Conservation (phyloP, 164 flowering plant species). For the Litsea cubeba region DNA sequence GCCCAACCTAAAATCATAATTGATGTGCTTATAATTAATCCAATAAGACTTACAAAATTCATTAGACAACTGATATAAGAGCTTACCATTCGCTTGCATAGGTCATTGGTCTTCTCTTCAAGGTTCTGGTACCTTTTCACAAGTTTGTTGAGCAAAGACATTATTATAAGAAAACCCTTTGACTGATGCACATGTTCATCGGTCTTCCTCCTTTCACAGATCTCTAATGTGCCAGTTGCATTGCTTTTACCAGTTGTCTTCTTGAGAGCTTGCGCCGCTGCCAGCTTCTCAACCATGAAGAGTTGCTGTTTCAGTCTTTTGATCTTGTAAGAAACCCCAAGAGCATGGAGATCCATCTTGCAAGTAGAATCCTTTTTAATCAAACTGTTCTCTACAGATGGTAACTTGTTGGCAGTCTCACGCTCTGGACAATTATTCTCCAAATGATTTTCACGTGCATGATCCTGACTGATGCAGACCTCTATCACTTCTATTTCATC, state of each 20-base stretch:
- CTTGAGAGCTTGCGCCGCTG: conserved; percentile 23
- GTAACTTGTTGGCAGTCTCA: conserved; percentile 19
- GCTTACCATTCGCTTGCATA: conserved; percentile 82
- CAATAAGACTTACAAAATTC: background rate
- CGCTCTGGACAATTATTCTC: conserved; percentile 8
- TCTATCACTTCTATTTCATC: conserved; percentile 35
- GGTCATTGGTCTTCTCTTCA: conserved; percentile 68
- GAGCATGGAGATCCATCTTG: conserved; percentile 81
- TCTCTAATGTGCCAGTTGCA: conserved; percentile 26
- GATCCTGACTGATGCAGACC: conserved; percentile 13
- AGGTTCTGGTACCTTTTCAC: conserved; percentile 72
- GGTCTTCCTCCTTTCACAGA: conserved; percentile 23
- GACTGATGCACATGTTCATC: conserved; percentile 20
- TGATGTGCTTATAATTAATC: too few species aligned
- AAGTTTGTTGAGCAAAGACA: conserved; percentile 72
- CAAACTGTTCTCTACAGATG: conserved; percentile 15
- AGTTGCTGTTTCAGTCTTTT: conserved; percentile 90
- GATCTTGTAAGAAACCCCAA: conserved; percentile 86
- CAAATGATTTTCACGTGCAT: conserved; percentile 14
- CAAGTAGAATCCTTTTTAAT: conserved; percentile 33
- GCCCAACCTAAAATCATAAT: too few species aligned
- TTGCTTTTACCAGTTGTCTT: conserved; percentile 2
- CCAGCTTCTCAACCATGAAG: conserved; percentile 68
- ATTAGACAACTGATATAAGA: conserved; percentile 4
- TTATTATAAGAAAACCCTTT: conserved; percentile 36